Conservation (phyloP, 2,329 filamentous ascomycete species). For the Aspergillus sp. region DNA sequence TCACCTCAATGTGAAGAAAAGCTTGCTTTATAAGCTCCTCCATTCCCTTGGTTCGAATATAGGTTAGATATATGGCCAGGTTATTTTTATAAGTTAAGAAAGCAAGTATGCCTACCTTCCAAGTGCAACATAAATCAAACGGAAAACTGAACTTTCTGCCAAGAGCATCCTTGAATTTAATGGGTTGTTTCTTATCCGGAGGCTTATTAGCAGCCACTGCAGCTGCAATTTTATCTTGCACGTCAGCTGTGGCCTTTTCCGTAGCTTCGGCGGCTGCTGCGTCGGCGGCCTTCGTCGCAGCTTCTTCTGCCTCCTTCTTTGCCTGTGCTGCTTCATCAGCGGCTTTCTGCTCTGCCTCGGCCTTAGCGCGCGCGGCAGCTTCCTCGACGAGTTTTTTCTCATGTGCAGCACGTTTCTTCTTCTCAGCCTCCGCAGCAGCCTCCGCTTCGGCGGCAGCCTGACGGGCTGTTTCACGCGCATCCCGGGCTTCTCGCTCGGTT, state of each 20-base stretch:
- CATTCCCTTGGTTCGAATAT: slow-evolving; percentile 63
- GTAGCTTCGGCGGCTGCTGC: slow-evolving; percentile 42
- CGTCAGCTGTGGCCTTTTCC: slow-evolving; percentile 16
- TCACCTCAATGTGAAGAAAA: slow-evolving; percentile 73
- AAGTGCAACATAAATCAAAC: slow-evolving; percentile 79
- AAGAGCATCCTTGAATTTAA: slow-evolving; percentile 89
- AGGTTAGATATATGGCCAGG: slow-evolving; percentile 5
- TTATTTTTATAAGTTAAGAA: not conserved
- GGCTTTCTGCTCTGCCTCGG: slow-evolving; percentile 46
- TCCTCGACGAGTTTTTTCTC: slow-evolving; percentile 44
- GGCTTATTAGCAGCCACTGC: slow-evolving; percentile 35
- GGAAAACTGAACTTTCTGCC: slow-evolving; percentile 92
- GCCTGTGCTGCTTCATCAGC: slow-evolving; percentile 51
- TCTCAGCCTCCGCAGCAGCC: slow-evolving; percentile 36
- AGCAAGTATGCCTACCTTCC: slow-evolving; percentile 63
- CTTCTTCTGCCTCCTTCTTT: slow-evolving; percentile 45
- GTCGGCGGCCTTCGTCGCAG: slow-evolving; percentile 38
- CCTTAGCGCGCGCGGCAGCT: slow-evolving; percentile 49
- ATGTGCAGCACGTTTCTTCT: slow-evolving; percentile 39
- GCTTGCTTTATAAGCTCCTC: slow-evolving; percentile 83
- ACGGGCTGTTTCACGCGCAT: slow-evolving; percentile 38
- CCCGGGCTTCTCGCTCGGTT: slow-evolving; percentile 39
- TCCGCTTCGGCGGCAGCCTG: slow-evolving; percentile 54
- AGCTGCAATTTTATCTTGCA: slow-evolving; percentile 20
- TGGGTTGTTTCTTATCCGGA: slow-evolving; percentile 66